Evolutionary conservation across 257 asterid species (phyloP).

Genomic region (Penstemon newberryi): DNA sequence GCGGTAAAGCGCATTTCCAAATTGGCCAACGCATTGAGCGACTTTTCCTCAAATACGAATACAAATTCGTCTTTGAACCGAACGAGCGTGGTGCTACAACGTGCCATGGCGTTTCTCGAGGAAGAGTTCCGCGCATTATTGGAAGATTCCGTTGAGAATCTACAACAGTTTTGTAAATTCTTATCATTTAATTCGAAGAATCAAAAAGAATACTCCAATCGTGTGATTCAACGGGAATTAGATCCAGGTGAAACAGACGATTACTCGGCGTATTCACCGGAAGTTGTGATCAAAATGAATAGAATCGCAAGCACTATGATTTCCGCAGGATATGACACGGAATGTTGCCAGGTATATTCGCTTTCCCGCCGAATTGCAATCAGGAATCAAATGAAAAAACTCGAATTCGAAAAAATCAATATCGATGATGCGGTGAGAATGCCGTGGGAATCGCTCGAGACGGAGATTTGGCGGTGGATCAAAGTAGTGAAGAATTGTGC

Average conservation of each 20-base stretch:
- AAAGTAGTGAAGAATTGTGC: conserved; percentile 53
- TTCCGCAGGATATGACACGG: conserved; percentile 66
- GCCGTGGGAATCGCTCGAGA: conserved; percentile 68
- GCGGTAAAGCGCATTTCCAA: conserved; percentile 54
- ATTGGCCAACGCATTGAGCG: conserved; percentile 40
- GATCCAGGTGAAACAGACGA: conserved; percentile 31
- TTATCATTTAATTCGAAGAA: conserved; percentile 36
- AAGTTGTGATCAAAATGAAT: conserved; percentile 45
- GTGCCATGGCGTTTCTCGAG: conserved; percentile 74
- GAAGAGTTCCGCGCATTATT: conserved; percentile 58
- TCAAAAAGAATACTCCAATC: conserved; percentile 24
- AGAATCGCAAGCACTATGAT: conserved; percentile 62
- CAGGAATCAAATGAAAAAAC: conserved; percentile 44
- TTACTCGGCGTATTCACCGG: conserved; percentile 49
- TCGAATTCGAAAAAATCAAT: conserved; percentile 63
- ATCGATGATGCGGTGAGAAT: conserved; percentile 67
- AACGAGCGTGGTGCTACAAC: conserved; percentile 57
- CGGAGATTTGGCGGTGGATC: conserved; percentile 72
- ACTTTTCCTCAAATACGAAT: conserved; percentile 40
- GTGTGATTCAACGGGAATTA: conserved; percentile 9
- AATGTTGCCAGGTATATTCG: conserved; percentile 67
- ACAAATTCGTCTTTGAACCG: conserved; percentile 41
- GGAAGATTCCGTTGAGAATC: conserved; percentile 41
- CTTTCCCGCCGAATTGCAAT: conserved; percentile 60
- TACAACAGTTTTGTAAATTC: conserved; percentile 13